phyloP scores from a whole-genome alignment of 2,329 filamentous ascomycete genomes.

The Pseudocercospora cruenta region DNA sequence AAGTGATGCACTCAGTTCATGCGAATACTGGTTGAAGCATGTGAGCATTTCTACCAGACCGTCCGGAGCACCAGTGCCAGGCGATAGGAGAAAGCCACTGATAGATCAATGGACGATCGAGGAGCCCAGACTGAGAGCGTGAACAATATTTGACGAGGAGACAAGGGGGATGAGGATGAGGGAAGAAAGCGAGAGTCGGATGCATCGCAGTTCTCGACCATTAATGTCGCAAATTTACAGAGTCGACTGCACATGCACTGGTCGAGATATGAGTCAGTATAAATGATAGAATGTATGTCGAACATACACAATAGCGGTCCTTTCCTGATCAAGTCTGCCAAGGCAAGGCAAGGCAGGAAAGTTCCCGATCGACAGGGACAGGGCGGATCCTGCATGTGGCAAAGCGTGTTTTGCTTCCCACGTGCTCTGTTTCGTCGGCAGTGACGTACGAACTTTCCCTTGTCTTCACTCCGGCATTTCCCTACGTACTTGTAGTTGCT shows the following conservation, averaged over 20 bases:
- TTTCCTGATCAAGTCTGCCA: background rate
- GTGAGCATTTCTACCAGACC: background rate
- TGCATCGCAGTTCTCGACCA: background rate
- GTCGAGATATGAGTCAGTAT: no score
- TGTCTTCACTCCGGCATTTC: background rate
- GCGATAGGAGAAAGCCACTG: background rate
- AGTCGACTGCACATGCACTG: background rate
- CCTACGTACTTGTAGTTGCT: background rate
- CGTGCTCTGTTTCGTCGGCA: background rate
- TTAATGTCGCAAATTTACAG: background rate
- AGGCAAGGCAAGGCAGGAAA: background rate
- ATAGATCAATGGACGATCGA: background rate
- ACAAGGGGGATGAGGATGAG: background rate
- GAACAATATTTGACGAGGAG: background rate
- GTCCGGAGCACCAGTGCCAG: background rate
- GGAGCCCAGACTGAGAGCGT: background rate
- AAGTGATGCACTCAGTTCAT: no score
- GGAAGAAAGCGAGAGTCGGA: background rate
- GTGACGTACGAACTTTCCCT: background rate
- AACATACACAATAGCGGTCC: no score
- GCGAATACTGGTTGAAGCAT: background rate
- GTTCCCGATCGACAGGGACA: background rate
- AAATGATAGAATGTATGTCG: no score
- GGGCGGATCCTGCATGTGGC: background rate
- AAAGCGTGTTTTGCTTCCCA: background rate